Percentiles rank a stretch among this genome's conserved stretches.
phyloP scores from a whole-genome alignment of 805 yeast species.

The Metschnikowia baotianmanensis region DNA sequence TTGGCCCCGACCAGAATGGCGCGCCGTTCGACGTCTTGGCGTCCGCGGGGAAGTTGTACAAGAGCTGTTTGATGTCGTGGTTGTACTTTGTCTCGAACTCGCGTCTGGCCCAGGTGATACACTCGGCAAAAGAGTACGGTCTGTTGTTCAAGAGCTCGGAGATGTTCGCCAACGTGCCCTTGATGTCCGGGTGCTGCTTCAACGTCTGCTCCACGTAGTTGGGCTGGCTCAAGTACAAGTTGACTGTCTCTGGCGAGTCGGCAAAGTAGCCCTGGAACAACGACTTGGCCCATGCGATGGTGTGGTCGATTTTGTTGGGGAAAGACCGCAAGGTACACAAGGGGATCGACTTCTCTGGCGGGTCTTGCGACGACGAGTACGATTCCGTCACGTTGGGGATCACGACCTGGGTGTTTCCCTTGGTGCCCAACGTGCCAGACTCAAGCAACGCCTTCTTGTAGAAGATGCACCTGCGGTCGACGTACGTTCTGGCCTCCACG shows the following conservation, averaged over 20 bases:
- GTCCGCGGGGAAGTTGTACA: constrained; percentile 93
- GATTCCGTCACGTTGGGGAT: constrained; percentile 93
- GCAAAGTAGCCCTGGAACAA: constrained; percentile 88
- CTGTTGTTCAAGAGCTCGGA: constrained; percentile 70
- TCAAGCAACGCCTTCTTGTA: constrained; percentile 88
- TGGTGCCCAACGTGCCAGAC: constrained; percentile 97
- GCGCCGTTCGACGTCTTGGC: constrained; percentile 87
- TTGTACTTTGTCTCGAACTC: constrained; percentile 84
- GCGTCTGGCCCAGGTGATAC: constrained; percentile 90
- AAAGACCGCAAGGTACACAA: constrained; percentile 95
- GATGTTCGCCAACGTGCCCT: constrained; percentile 80
- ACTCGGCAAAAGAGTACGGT: constrained; percentile 89
- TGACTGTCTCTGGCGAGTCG: constrained; percentile 92
- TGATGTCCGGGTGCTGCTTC: constrained; percentile 90
- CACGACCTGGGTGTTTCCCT: constrained; percentile 96
- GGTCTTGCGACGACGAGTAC: constrained; percentile 94
- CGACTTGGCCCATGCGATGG: constrained; percentile 98
- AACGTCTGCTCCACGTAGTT: constrained; percentile 87
- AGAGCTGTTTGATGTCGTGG: constrained; percentile 83
- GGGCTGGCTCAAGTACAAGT: constrained; percentile 85
- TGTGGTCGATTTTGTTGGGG: constrained; percentile 98
- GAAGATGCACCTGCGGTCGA: constrained; percentile 94
- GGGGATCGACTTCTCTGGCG: constrained; percentile 97
- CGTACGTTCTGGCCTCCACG: constrained; percentile 96
- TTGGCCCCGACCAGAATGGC: constrained; percentile 97